Percentiles rank a stretch among this genome's conserved stretches.
phyloP scores from a whole-genome alignment of 1,139 yeast genomes.

The Pichia sp. region DNA sequence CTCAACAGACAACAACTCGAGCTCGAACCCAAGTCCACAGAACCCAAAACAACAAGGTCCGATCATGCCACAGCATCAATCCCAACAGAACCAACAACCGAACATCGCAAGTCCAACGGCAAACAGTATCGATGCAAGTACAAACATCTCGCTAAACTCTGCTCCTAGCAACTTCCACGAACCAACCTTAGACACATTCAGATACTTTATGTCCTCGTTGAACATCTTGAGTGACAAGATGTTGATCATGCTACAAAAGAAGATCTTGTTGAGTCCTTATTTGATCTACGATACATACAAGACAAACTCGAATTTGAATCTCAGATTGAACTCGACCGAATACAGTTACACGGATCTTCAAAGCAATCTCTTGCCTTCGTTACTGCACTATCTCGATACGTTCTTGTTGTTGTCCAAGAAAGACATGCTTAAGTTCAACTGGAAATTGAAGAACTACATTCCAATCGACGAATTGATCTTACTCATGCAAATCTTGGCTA shows the following conservation, averaged over 20 bases:
- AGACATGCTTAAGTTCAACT: conserved; percentile 41
- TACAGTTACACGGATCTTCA: conserved; percentile 50
- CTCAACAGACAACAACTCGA: background rate
- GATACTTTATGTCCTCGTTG: conserved; percentile 48
- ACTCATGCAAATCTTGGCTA: conserved; percentile 49
- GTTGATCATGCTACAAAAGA: conserved; percentile 52
- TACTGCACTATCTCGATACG: conserved; percentile 56
- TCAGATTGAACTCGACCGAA: conserved; percentile 32
- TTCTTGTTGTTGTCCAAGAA: conserved; percentile 44
- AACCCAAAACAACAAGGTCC: background rate
- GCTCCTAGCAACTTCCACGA: background rate
- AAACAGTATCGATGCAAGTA: background rate
- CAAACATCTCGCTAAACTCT: background rate
- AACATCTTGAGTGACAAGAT: conserved; percentile 57
- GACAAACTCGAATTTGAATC: conserved; percentile 39
- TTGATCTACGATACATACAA: conserved; percentile 30
- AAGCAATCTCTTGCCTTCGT: conserved; percentile 53
- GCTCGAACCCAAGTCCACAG: background rate
- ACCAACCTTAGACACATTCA: conserved; percentile 34
- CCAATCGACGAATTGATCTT: conserved; percentile 61
- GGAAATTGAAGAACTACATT: conserved; percentile 58
- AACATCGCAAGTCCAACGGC: background rate
- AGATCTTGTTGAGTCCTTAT: conserved; percentile 36
- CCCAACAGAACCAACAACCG: background rate
- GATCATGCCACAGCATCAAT: background rate